Conservation (phyloP, 768 basidiomycete genomes). For the Dentipellis fragilis region DNA sequence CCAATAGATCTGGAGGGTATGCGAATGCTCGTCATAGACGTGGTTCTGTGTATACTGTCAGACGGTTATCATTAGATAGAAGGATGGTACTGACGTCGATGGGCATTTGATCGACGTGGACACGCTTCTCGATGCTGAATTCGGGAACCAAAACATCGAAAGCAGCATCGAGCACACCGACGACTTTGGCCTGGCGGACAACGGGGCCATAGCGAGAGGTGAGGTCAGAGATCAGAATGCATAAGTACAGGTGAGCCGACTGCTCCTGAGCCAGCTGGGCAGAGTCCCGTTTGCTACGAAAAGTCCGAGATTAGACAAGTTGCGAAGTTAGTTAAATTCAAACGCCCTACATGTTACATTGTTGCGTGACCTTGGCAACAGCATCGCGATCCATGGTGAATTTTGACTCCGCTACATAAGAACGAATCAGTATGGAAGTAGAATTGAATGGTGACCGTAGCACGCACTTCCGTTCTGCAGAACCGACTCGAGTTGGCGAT, state of each 20-base stretch:
- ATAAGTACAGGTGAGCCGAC: slow-evolving; percentile 91
- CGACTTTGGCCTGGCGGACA: slow-evolving; percentile 88
- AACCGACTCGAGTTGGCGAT: slow-evolving; percentile 91
- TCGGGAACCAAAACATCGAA: slow-evolving; percentile 95
- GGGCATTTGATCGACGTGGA: slow-evolving; percentile 98
- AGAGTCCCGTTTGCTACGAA: slow-evolving; percentile 74
- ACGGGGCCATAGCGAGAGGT: slow-evolving; percentile 95
- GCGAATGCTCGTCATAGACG: slow-evolving; percentile 90
- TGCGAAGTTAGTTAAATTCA: no score
- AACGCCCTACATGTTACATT: slow-evolving; percentile 82
- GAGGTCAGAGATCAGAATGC: slow-evolving; percentile 87
- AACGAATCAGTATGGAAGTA: background rate
- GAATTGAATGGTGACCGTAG: background rate
- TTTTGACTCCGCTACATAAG: slow-evolving; percentile 34
- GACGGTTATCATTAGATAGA: background rate
- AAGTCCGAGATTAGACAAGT: slow-evolving; percentile 4
- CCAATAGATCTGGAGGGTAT: slow-evolving; percentile 94
- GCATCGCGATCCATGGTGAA: slow-evolving; percentile 98
- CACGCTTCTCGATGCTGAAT: slow-evolving; percentile 97
- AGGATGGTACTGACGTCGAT: slow-evolving; percentile 59
- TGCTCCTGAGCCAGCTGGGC: slow-evolving; percentile 91
- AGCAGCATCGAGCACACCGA: slow-evolving; percentile 93
- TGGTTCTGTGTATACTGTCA: slow-evolving; percentile 56
- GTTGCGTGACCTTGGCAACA: slow-evolving; percentile 94
- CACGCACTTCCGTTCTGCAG: slow-evolving; percentile 58